These are phyloP conservation scores for Sporothrix curviconia DNA, from an alignment of 2,329 filamentous ascomycete genomes.

Conservation along the genomic window DNA sequence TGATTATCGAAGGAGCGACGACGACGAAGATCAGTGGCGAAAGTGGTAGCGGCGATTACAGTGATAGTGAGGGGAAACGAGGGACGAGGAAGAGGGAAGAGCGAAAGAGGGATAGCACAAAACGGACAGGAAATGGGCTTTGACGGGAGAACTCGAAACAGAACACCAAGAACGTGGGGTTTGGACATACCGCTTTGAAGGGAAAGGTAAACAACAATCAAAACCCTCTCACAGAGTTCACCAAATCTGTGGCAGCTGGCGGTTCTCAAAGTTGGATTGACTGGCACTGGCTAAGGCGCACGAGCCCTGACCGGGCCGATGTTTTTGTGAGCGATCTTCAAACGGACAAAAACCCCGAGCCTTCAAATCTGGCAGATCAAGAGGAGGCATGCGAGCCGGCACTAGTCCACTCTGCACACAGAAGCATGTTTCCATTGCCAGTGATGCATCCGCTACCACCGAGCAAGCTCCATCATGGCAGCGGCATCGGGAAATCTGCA, in stretches of 20 bases:
- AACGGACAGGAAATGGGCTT: no score
- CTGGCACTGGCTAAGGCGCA: no score
- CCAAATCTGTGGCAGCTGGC: no score
- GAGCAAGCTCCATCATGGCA: neutral
- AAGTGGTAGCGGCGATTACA: slow-evolving; percentile 22
- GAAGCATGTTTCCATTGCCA: slow-evolving; percentile 23
- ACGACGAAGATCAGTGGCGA: slow-evolving; percentile 26
- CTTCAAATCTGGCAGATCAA: neutral
- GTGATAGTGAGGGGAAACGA: slow-evolving; percentile 1
- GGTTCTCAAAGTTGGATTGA: no score
- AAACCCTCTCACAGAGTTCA: no score
- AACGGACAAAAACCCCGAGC: slow-evolving; percentile 15
- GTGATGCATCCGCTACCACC: slow-evolving; percentile 16
- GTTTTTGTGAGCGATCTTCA: neutral
- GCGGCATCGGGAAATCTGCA: no score
- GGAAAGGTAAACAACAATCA: no score
- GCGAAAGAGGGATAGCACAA: no score
- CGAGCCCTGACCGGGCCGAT: slow-evolving; percentile 11
- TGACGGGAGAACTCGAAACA: slow-evolving; percentile 2
- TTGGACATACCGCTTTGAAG: no score
- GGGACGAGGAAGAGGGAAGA: no score
- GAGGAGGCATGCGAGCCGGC: neutral
- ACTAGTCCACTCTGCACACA: slow-evolving; percentile 9
- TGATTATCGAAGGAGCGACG: slow-evolving; percentile 24
- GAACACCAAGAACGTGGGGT: no score